Percentiles rank a stretch among this genome's conserved stretches.
Conservation (phyloP, 495 filamentous ascomycete genomes). For the Penicillium daleae region DNA sequence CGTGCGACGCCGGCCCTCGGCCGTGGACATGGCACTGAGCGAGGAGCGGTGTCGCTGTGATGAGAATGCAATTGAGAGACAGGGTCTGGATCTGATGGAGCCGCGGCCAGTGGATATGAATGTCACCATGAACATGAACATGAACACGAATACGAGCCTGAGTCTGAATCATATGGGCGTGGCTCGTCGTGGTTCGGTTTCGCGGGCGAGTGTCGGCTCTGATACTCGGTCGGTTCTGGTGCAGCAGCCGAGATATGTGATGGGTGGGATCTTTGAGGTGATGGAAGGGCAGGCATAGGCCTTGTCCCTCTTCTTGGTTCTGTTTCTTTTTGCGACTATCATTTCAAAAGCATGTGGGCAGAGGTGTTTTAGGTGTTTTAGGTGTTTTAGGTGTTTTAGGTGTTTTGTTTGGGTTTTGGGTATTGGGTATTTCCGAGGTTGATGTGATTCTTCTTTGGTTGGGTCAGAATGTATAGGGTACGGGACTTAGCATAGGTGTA, state of each 20-base stretch:
- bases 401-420: background rate
- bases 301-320: background rate
- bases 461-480: background rate
- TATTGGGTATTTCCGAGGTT: too few relatives aligned
- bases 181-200: conserved; percentile 2
- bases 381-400: too few relatives aligned
- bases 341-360: background rate
- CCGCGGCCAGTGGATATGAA: conserved; percentile 47
- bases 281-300: conserved; percentile 47
- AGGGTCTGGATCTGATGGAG: conserved; percentile 51
- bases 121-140: conserved; percentile 32
- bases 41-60: conserved; percentile 47
- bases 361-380: background rate
- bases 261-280: conserved; percentile 55
- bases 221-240: conserved; percentile 1
- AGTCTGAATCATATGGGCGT: conserved; percentile 21
- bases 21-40: conserved; percentile 45
- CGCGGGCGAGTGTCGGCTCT: background rate
- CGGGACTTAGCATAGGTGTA: background rate
- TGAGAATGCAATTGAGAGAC: conserved; percentile 41
- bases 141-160: conserved; percentile 37
- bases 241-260: conserved; percentile 44
- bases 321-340: background rate
- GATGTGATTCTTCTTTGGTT: background rate
- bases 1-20: conserved; percentile 46